A percentile compares a stretch with the other conserved stretches of the same genome.
Conservation (phyloP, 208 protist genomes). For the Angomonas deanei region DNA sequence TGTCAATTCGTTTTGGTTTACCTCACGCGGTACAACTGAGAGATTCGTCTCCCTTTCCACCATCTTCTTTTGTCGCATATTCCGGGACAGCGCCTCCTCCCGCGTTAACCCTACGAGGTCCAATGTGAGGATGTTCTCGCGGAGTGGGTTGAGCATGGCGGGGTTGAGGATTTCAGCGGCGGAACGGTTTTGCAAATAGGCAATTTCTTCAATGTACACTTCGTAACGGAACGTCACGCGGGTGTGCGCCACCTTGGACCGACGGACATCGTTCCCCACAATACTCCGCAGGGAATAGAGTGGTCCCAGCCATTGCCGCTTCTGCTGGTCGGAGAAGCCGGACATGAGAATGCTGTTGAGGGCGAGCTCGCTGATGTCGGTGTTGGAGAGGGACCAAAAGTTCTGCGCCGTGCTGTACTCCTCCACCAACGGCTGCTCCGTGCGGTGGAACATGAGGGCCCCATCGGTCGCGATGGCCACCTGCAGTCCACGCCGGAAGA, state of each 20-base stretch:
- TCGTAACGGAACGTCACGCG: slow-evolving; percentile 92
- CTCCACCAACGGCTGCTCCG: slow-evolving; percentile 88
- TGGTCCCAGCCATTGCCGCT: slow-evolving; percentile 64
- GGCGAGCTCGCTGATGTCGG: slow-evolving; percentile 83
- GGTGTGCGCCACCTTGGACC: slow-evolving; percentile 94
- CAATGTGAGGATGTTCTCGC: slow-evolving; percentile 54
- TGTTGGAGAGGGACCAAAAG: slow-evolving; percentile 74
- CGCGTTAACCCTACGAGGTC: slow-evolving; percentile 42
- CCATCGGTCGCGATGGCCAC: slow-evolving; percentile 95
- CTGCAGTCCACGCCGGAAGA: slow-evolving; percentile 94
- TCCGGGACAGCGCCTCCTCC: slow-evolving; percentile 36
- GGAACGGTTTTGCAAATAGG: slow-evolving; percentile 55
- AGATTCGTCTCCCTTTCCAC: background rate
- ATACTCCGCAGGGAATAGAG: slow-evolving; percentile 58
- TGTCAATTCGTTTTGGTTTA: background rate
- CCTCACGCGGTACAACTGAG: background rate
- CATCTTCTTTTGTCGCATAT: background rate
- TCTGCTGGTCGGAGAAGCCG: slow-evolving; percentile 63
- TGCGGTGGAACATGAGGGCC: slow-evolving; percentile 95
- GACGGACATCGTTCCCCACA: slow-evolving; percentile 82
- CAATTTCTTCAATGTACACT: slow-evolving; percentile 83
- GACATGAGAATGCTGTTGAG: slow-evolving; percentile 68
- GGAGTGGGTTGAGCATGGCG: slow-evolving; percentile 26
- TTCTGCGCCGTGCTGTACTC: slow-evolving; percentile 88
- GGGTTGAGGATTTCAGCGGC: slow-evolving; percentile 28